These are phyloP conservation scores for Pulveroboletus sp. DNA, from an alignment of 768 basidiomycete genomes.

Conservation along the genomic window DNA sequence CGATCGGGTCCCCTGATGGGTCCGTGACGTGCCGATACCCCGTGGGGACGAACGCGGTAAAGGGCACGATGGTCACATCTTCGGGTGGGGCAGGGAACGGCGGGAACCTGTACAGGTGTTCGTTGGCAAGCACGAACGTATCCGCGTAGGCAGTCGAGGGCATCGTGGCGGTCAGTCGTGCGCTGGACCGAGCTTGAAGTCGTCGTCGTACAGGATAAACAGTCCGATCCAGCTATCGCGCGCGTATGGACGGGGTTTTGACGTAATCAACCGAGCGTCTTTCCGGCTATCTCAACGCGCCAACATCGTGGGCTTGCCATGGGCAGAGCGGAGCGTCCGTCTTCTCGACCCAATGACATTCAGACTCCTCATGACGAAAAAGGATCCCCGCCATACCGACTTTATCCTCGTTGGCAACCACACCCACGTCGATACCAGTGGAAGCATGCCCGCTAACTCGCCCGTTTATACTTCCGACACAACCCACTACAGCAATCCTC, in stretches of 20 bases:
- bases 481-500: neutral
- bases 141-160: neutral
- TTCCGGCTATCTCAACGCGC: neutral
- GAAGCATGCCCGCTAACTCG: neutral
- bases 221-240: too few species aligned
- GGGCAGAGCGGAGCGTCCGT: neutral
- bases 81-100: constrained; percentile 43
- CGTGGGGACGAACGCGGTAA: constrained; percentile 34
- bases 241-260: too few species aligned
- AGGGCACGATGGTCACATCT: constrained; percentile 40
- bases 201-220: too few species aligned
- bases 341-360: constrained; percentile 14
- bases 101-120: constrained; percentile 31
- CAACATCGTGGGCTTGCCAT: neutral
- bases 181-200: too few species aligned
- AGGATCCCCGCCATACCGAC: constrained; percentile 24
- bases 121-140: neutral
- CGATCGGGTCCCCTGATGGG: constrained; percentile 14
- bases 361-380: constrained; percentile 18
- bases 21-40: constrained; percentile 16
- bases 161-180: neutral
- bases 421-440: too few species aligned
- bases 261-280: constrained; percentile 6
- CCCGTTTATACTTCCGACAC: constrained; percentile 20
- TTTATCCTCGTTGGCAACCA: constrained; percentile 13